Conservation (phyloP, 2,329 filamentous ascomycete species). For the Apiospora aurea region DNA sequence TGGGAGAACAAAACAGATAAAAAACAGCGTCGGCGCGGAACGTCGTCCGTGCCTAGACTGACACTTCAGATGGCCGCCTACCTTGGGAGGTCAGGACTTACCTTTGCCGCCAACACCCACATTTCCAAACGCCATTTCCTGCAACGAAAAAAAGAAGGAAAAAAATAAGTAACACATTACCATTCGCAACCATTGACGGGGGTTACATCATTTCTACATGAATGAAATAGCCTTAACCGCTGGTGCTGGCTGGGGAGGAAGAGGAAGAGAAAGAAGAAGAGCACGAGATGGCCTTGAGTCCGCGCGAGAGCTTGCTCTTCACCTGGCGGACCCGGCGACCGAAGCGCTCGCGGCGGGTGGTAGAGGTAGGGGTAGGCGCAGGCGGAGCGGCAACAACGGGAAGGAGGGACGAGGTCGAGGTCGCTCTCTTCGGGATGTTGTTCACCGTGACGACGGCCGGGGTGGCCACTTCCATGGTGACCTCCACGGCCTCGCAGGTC, state of each 20-base stretch:
- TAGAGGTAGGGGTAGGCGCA: neutral
- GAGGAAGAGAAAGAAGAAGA: neutral
- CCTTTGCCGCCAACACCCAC: neutral
- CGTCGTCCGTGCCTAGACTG: neutral
- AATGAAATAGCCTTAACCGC: neutral
- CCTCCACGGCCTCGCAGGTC: neutral
- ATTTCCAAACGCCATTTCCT: neutral
- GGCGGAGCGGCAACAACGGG: neutral
- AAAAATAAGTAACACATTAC: neutral
- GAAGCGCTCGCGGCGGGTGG: slow-evolving; percentile 8
- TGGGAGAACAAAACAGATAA: neutral
- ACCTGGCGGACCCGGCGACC: neutral
- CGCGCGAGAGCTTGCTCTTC: neutral
- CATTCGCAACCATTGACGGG: neutral
- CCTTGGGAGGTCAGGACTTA: neutral
- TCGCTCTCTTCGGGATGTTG: neutral
- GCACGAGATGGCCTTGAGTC: neutral
- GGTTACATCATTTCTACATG: too few relatives aligned
- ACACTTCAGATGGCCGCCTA: neutral
- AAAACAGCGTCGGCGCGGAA: neutral
- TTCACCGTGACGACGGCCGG: neutral
- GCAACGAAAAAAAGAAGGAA: neutral
- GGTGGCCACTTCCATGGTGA: neutral
- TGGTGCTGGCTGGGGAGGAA: neutral
- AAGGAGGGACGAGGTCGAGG: neutral